phyloP scores from a whole-genome alignment of 2,329 filamentous ascomycete genomes.

The Lomentospora prolificans region DNA sequence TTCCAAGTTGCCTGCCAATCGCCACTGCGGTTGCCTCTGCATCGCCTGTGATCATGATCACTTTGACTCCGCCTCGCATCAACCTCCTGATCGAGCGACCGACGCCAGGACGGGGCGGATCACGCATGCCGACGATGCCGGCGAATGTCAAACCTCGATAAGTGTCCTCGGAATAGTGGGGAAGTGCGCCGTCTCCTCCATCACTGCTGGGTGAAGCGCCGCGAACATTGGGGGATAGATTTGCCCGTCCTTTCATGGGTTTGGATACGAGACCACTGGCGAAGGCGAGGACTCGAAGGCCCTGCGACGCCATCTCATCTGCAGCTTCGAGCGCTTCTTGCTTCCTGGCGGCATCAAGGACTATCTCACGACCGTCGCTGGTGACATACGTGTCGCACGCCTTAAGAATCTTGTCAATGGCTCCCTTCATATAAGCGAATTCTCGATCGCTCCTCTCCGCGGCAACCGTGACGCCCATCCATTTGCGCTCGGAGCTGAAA shows the following conservation, averaged over 20 bases:
- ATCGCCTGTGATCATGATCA: constrained; percentile 99
- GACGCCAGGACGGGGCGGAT: constrained; percentile 85
- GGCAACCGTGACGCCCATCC: constrained; percentile 93
- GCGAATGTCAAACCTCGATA: constrained; percentile 83
- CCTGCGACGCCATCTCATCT: constrained; percentile 78
- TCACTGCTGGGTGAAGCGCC: constrained; percentile 36
- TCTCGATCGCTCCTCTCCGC: constrained; percentile 56
- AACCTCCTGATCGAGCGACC: constrained; percentile 79
- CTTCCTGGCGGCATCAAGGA: constrained; percentile 66
- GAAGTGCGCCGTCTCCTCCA: constrained; percentile 25
- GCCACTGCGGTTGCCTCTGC: constrained; percentile 90
- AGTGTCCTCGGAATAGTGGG: constrained; percentile 52
- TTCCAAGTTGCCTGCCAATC: constrained; percentile 90
- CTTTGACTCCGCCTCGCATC: constrained; percentile 88
- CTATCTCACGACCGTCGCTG: constrained; percentile 74
- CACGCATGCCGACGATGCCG: constrained; percentile 92
- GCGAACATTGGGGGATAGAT: constrained; percentile 32
- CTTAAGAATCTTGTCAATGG: constrained; percentile 75
- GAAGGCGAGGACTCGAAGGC: constrained; percentile 84
- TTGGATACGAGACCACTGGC: constrained; percentile 66
- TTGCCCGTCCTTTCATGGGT: constrained; percentile 30
- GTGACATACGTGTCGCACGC: constrained; percentile 88
- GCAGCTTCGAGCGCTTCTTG: constrained; percentile 71
- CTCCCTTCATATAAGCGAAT: constrained; percentile 90
- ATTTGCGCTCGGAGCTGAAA: constrained; percentile 95